These are phyloP conservation scores for Cryphonectria naterciae DNA, from an alignment of 2,329 filamentous ascomycete species.

Conservation along the genomic window DNA sequence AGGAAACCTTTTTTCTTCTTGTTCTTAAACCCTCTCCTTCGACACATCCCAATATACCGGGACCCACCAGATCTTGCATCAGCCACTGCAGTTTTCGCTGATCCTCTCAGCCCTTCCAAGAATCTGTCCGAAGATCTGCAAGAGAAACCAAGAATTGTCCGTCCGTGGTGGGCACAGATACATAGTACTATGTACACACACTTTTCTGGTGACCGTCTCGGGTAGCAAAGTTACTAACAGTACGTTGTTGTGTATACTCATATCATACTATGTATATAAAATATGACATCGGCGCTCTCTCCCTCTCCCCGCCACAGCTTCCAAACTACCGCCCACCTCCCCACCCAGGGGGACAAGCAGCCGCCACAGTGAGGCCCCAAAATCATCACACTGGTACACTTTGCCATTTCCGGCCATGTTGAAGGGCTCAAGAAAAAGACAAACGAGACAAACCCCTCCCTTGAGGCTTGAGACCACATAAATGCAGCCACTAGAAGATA, in stretches of 20 bases:
- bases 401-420: not conserved
- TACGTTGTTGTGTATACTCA: too few species aligned
- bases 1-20: not conserved
- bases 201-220: not conserved
- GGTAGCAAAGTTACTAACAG: too few species aligned
- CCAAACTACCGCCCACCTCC: not conserved
- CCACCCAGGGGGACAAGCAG: not conserved
- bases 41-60: not conserved
- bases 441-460: not conserved
- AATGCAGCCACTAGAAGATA: not conserved
- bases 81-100: not conserved
- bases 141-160: not conserved
- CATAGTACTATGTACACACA: not conserved
- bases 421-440: not conserved
- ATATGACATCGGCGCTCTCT: not conserved
- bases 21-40: not conserved
- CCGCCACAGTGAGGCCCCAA: not conserved
- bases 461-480: not conserved
- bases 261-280: not conserved
- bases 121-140: conserved; percentile 4
- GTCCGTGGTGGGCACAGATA: not conserved
- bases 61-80: conserved; percentile 4
- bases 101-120: not conserved
- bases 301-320: not conserved
- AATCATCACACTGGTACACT: not conserved